These are phyloP conservation scores for Cercospora sesami DNA, from an alignment of 2,329 filamentous ascomycete genomes.

Conservation along the genomic window DNA sequence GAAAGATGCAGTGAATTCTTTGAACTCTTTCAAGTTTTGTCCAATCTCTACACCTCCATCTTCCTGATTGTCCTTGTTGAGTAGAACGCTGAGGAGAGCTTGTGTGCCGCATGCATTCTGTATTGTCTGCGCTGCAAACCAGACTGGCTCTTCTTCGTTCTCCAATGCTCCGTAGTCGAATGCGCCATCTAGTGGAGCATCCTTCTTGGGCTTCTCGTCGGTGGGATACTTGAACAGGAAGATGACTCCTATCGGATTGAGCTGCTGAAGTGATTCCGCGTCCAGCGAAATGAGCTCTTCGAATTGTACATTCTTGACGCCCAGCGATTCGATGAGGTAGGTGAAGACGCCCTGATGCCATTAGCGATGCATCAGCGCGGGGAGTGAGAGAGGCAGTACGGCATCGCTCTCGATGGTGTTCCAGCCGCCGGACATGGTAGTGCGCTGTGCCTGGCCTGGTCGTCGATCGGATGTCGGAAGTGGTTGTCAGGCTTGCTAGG, in stretches of 20 bases:
- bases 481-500: neutral
- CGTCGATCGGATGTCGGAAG: conserved; percentile 2
- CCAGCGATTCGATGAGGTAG: conserved; percentile 87
- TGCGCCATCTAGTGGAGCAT: conserved; percentile 73
- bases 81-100: conserved; percentile 83
- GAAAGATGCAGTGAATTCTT: conserved; percentile 82
- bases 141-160: conserved; percentile 56
- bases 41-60: conserved; percentile 67
- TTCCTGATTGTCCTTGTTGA: conserved; percentile 66
- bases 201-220: conserved; percentile 59
- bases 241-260: conserved; percentile 71
- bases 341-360: conserved; percentile 82
- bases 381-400: conserved; percentile 55
- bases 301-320: conserved; percentile 91
- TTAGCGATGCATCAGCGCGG: conserved; percentile 20
- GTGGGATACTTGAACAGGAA: conserved; percentile 98
- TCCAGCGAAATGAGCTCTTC: conserved; percentile 94
- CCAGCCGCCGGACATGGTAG: conserved; percentile 67
- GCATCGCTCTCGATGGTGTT: conserved; percentile 98
- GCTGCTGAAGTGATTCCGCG: conserved; percentile 66
- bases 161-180: conserved; percentile 72
- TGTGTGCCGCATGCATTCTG: conserved; percentile 98
- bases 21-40: conserved; percentile 69
- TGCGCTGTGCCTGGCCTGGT: conserved; percentile 24
- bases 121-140: conserved; percentile 96